Evolutionary conservation across 1,284 basidiomycete genomes (phyloP).

Genomic region (Ustilago esculenta): DNA sequence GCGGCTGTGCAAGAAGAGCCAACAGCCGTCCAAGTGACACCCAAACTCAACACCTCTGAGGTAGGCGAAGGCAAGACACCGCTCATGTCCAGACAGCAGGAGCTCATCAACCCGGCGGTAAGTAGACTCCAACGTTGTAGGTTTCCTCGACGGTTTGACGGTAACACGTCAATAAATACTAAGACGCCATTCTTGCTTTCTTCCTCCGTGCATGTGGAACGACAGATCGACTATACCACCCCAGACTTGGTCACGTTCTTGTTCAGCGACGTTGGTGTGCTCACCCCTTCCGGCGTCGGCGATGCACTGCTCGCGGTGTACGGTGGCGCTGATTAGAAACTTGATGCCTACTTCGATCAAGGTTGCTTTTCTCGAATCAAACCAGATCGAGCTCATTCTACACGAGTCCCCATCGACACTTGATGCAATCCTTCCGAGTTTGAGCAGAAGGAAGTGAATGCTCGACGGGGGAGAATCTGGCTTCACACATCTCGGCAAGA

Average conservation of each 20-base stretch:
- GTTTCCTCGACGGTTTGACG: too few relatives aligned
- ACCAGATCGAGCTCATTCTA: too few relatives aligned
- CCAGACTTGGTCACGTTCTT: conserved; percentile 88
- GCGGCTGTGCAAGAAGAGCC: background rate
- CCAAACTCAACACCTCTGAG: conserved; percentile 2
- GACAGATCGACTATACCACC: conserved; percentile 63
- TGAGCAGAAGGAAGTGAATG: too few relatives aligned
- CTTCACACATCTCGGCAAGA: too few relatives aligned
- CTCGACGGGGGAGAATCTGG: too few relatives aligned
- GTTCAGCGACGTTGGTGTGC: conserved; percentile 88
- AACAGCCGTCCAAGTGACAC: conserved; percentile 3
- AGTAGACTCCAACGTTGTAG: too few relatives aligned
- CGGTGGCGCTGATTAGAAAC: conserved; percentile 53
- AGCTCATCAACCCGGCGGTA: conserved; percentile 56
- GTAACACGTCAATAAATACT: too few relatives aligned
- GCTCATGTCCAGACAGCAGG: conserved; percentile 57
- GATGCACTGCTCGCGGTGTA: conserved; percentile 91
- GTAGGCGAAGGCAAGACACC: background rate
- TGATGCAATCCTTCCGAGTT: too few relatives aligned
- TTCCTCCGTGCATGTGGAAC: background rate
- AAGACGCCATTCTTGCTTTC: too few relatives aligned
- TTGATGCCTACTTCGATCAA: too few relatives aligned
- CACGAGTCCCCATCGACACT: too few relatives aligned
- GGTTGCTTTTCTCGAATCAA: too few relatives aligned
- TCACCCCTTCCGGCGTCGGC: conserved; percentile 89